phyloP scores from a whole-genome alignment of 768 basidiomycete genomes.

The Leccinum imitatum region DNA sequence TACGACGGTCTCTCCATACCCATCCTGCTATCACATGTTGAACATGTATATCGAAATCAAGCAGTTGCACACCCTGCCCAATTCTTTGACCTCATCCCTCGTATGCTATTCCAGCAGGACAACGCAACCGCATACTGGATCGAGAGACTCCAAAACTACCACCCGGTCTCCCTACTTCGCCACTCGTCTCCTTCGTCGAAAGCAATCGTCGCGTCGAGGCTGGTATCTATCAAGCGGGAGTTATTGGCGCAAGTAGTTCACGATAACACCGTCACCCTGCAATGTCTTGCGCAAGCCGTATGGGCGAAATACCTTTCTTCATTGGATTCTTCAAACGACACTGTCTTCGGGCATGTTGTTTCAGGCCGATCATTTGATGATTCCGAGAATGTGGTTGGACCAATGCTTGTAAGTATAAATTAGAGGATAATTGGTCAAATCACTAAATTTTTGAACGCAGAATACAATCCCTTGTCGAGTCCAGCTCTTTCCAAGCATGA shows the following conservation, averaged over 20 bases:
- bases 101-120: conserved; percentile 37
- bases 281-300: conserved; percentile 36
- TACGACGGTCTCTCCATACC: conserved; percentile 47
- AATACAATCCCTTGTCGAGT: conserved; percentile 37
- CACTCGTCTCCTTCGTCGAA: conserved; percentile 11
- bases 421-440: too few species aligned
- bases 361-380: conserved; percentile 43
- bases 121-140: conserved; percentile 41
- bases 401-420: conserved; percentile 40
- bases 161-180: conserved; percentile 20
- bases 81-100: conserved; percentile 39
- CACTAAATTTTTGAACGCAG: too few species aligned
- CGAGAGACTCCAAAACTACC: conserved; percentile 25
- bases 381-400: conserved; percentile 46
- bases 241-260: conserved; percentile 15
- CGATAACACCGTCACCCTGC: conserved; percentile 34
- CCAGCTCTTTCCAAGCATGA: conserved; percentile 22
- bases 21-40: conserved; percentile 35
- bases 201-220: conserved; percentile 12
- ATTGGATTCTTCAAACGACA: conserved; percentile 28
- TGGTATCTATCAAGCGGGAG: conserved; percentile 12
- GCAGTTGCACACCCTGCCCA: conserved; percentile 21
- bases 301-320: conserved; percentile 30
- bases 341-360: conserved; percentile 47
- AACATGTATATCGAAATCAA: conserved; percentile 30